Evolutionary conservation across 1,284 basidiomycete species (phyloP), one percentile per base, ranked within the genome.

Genomic region (Trichosporon ovoides): DNA sequence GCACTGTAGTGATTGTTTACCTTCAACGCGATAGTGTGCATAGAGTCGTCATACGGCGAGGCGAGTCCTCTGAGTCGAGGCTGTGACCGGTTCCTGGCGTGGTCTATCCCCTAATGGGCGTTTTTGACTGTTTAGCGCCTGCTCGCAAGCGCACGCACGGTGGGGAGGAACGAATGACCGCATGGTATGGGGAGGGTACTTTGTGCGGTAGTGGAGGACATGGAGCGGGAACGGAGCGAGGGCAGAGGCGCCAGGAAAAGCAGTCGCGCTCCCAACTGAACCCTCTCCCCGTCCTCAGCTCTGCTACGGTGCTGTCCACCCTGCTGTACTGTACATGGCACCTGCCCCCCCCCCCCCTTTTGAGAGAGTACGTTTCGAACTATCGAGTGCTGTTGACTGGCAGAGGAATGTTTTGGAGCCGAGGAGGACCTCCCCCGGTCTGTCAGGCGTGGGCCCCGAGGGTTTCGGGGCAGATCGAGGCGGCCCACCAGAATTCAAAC

Each of bases 401-500:
- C n/a, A n/a, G 43, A 48, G 43, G 43, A 48, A 48, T 48, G 43
- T 31, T 48, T n/a, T 48, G 43, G 22, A n/a, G 43, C 43, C 13
- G 24, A 48, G 43, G n/a, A 22, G 43, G n/a, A n/a, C n/a, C n/a
- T 48, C 28, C 14, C 28, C 24, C 11, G 24, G 24, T n/a, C n/a
- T 22, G n/a, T 7, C 24, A 6, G 43, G 43, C 43, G 11, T 16
- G 19, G 22, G 24, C 24, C 10, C 24, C 18, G 43, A 48, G 43
- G 43, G 2, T 7, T 16, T 7, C 24, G 16, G 24, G 24, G 5
- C 28, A 31, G 43, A 48, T 48, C 24, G 43, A 48, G 43, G 43
- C 24, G 16, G 14, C 22, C 14, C 43, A 48, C 43, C 43, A n/a
- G 43, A 28, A 48, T 48, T 16, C 24, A 28, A 11, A 28, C 43